Base-by-base conservation (phyloP, 345 rosid species). In the Lagerstroemia speciosa region DNA sequence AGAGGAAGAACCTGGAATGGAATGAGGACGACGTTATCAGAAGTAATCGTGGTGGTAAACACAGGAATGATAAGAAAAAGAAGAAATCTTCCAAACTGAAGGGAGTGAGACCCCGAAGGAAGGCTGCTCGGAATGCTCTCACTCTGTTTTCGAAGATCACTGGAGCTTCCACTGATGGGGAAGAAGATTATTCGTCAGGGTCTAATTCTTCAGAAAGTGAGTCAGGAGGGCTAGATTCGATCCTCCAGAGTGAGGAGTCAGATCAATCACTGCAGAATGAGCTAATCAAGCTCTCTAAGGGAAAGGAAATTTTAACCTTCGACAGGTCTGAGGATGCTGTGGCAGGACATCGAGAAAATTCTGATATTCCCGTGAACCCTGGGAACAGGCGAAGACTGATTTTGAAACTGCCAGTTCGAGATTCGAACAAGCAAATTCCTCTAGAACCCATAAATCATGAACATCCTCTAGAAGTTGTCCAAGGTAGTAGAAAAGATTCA, bases 61-160 rank as follows among this genome's bases (percentile, higher is more conserved):
- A 82, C 70, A 83, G 77, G 79, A 83, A 72, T 78, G 88, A 81
- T 65, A 76, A 77, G 57, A 89, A 85, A 19, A 85, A 76, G 74
- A 84, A 72, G 75, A 88, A 80, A 73, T 81, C 87, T 74, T 85
- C 96, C 68, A 80, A 76, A 81, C 85, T 83, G 29, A 88, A 87
- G 80, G 83, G 84, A 62, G 83, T 79, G 50, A 84, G 99, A 83
- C 99, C 99, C 71, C 92, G 83, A 74, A 84, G 99, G 79, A 95
- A 90, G 67, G 98, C 98, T 72, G 98, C 99, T 48, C 90, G 89
- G 67, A 90, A 88, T 86, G 99, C 98, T 27, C 93, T 85, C 46
- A 78, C 87, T 64, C 81, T 89, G 79, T 92, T 95, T 75, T 85
- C 92, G 38, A 92, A 83, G 83, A 83, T 94, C 69, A 84, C 86